These are phyloP conservation scores for Talaromyces trachyspermus DNA, from an alignment of 495 filamentous ascomycete species.

Conservation along the genomic window DNA sequence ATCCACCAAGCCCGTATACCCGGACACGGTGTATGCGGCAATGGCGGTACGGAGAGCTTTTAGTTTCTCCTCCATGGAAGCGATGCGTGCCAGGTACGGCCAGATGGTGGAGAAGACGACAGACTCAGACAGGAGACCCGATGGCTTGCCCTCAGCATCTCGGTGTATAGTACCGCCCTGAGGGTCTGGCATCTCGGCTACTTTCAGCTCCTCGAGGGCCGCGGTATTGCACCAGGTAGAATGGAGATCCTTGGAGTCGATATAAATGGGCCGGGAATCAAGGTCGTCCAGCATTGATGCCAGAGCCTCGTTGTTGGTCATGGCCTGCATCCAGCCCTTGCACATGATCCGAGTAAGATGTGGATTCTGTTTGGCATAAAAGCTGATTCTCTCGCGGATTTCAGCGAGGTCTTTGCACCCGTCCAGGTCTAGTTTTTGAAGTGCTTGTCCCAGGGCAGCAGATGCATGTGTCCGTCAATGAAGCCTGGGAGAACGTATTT, in stretches of 20 bases:
- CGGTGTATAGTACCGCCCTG: constrained; percentile 51
- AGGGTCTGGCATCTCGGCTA: constrained; percentile 39
- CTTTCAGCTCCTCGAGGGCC: constrained; percentile 44
- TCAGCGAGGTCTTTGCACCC: constrained; percentile 45
- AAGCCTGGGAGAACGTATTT: constrained; percentile 53
- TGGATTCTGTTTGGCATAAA: constrained; percentile 44
- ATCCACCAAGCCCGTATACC: constrained; percentile 58
- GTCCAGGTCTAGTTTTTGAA: constrained; percentile 49
- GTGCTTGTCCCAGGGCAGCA: constrained; percentile 51
- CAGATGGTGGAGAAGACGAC: constrained; percentile 50
- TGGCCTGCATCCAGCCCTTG: constrained; percentile 54
- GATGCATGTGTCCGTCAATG: constrained; percentile 58
- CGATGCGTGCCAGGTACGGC: constrained; percentile 48
- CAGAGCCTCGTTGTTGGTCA: constrained; percentile 43
- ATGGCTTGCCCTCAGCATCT: constrained; percentile 41
- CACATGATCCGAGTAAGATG: constrained; percentile 44
- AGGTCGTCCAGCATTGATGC: constrained; percentile 49
- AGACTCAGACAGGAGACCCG: constrained; percentile 52
- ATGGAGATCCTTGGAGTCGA: constrained; percentile 57
- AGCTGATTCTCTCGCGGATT: constrained; percentile 43
- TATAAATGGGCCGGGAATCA: constrained; percentile 47
- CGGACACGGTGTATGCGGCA: constrained; percentile 42
- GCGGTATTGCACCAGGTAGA: constrained; percentile 55
- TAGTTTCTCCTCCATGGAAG: constrained; percentile 45
- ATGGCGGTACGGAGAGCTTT: constrained; percentile 43